Evolutionary conservation across 805 yeast genomes (phyloP), one percentile per base, ranked within the genome.

Genomic region (Candida sonorensis): DNA sequence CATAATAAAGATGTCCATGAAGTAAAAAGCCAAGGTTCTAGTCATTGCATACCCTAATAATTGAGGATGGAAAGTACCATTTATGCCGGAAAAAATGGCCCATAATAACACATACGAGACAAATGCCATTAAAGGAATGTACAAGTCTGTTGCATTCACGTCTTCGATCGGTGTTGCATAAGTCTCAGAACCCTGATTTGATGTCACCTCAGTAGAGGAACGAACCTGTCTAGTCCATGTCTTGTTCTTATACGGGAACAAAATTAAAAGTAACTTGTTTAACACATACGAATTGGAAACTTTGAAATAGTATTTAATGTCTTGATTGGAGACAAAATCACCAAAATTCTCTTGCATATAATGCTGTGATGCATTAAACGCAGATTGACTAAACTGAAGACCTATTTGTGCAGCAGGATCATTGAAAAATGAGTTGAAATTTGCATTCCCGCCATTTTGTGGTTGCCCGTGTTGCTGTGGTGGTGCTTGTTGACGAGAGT

Each of bases 61-160:
- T 53, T 88, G 88, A 0, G 98, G 98, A 48, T 90, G 95, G 64
- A 92, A 92, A 19, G 78, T 78, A 17, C 95, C 96, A 35, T 77
- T 73, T 33, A 90, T 60, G 9, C 98, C 99, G 37, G 84, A 82
- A 42, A 82, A 70, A 15, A 82, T 69, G 2, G 95, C 90, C 72
- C 90, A 77, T 23, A 85, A 67, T 38, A 92, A 62, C 31, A 90
- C 79, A 51, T 88, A 88, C 1, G 97, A 86, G 30, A 86, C 74
- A 48, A 82, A 73, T 2, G 96, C 84, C 97, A 94, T 92, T 39
- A 84, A 60, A 5, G 99, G 99, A 34, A 92, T 84, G 58, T 92
- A 92, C 64, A 92, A 70, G 55, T 92, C 99, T 3, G 98, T 98
- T 0, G 97, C 94, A 51, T 94, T 92, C 36, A 81, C 68, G 54